Conservation (phyloP, 495 filamentous ascomycete species). For the Aspergillus indologenus region DNA sequence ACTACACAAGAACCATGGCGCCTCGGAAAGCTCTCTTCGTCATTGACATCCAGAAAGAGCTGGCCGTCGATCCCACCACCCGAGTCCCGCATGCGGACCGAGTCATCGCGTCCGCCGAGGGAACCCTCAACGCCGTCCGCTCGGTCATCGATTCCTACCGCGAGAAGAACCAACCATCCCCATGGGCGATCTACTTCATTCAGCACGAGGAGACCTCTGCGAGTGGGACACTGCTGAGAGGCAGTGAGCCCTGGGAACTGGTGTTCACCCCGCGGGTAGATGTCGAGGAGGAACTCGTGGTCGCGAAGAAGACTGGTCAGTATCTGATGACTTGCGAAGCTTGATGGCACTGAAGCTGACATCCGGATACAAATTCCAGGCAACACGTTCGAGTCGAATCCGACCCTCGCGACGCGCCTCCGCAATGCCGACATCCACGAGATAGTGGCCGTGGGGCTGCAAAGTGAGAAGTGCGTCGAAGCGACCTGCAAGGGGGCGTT, state of each 20-base stretch:
- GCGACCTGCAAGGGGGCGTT: constrained; percentile 7
- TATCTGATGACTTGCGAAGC: neutral
- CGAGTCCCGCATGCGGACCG: constrained; percentile 4
- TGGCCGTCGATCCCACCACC: neutral
- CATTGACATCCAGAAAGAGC: constrained; percentile 8
- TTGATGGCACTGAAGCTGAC: too few species aligned
- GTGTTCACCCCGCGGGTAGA: neutral
- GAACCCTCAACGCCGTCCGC: constrained; percentile 2
- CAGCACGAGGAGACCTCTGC: neutral
- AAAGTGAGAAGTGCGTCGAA: constrained; percentile 2
- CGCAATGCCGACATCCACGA: neutral
- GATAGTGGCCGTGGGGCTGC: constrained; percentile 3
- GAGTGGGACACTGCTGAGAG: neutral
- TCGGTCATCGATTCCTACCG: constrained; percentile 1
- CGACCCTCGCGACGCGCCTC: neutral
- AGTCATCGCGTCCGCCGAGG: neutral
- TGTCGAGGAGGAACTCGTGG: neutral
- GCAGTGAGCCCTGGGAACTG: constrained; percentile 5
- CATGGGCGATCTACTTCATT: neutral
- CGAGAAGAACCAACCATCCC: neutral
- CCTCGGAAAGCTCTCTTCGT: constrained; percentile 6
- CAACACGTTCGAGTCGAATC: constrained; percentile 9
- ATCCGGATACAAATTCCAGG: neutral
- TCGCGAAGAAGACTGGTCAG: constrained; percentile 4
- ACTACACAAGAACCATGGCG: neutral